These are phyloP conservation scores for Wallacemonas sp. DNA, from an alignment of 208 protist genomes.

Conservation along the genomic window DNA sequence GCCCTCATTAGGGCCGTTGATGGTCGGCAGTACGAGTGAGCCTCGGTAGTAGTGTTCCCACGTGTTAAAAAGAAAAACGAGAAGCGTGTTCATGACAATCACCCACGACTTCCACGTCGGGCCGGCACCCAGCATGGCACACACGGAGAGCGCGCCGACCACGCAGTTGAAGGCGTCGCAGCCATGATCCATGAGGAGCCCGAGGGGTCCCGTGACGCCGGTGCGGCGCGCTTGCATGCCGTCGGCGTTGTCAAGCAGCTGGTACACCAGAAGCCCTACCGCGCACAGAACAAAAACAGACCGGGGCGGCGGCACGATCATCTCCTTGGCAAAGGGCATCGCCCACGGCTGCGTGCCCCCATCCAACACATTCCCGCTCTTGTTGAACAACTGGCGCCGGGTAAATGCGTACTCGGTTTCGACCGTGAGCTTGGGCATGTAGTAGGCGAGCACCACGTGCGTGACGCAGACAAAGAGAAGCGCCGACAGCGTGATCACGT, in stretches of 20 bases:
- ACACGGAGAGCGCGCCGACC: conserved; percentile 50
- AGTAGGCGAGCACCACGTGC: conserved; percentile 56
- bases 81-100: conserved; percentile 46
- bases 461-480: conserved; percentile 63
- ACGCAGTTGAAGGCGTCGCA: conserved; percentile 88
- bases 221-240: conserved; percentile 93
- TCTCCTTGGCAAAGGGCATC: conserved; percentile 25
- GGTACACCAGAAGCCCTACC: conserved; percentile 63
- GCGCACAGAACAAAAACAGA: conserved; percentile 74
- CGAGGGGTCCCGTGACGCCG: conserved; percentile 88
- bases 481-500: conserved; percentile 84
- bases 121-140: conserved; percentile 37
- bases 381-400: conserved; percentile 15
- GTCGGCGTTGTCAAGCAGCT: conserved; percentile 94
- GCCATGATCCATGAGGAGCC: conserved; percentile 95
- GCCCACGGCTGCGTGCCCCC: not conserved
- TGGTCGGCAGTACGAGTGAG: conserved; percentile 76
- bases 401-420: conserved; percentile 12
- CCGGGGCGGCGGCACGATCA: conserved; percentile 34
- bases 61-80: conserved; percentile 79
- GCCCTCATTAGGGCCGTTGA: conserved; percentile 92
- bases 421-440: conserved; percentile 70
- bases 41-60: conserved; percentile 91
- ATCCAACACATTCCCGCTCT: not conserved
- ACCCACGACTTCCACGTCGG: conserved; percentile 73